Percentiles rank a stretch among this genome's conserved stretches.
Conservation (phyloP, 2,329 filamentous ascomycete genomes). For the Penicillium sp. region DNA sequence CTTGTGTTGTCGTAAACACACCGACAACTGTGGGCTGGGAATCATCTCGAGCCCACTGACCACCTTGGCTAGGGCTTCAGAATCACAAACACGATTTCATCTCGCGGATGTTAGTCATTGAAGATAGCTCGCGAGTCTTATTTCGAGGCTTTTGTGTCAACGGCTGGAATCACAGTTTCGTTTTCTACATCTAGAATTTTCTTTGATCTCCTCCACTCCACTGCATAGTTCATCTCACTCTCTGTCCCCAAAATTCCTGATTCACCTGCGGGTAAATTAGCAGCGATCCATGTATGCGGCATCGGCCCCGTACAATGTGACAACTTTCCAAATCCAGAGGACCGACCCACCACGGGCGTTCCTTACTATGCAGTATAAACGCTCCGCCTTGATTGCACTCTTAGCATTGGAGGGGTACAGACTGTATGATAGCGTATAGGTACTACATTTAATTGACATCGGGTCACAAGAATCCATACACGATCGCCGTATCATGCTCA, state of each 20-base stretch:
- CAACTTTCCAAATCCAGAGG: not conserved
- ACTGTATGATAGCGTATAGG: not conserved
- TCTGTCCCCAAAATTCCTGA: not conserved
- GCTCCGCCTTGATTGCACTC: not conserved
- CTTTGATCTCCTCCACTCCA: not conserved
- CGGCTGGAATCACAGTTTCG: not conserved
- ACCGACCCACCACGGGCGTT: not conserved
- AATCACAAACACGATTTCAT: not conserved
- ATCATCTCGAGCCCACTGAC: not conserved
- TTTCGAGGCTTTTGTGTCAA: not conserved
- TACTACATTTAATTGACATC: not conserved
- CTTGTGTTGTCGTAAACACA: not conserved
- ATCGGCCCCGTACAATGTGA: not conserved
- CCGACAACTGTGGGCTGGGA: not conserved
- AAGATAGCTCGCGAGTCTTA: not conserved
- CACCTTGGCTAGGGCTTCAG: not conserved
- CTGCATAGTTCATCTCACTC: not conserved
- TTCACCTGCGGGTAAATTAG: not conserved
- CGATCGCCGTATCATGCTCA: not conserved
- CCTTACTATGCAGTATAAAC: slow-evolving; percentile 1
- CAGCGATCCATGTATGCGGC: not conserved
- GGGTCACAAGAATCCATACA: not conserved
- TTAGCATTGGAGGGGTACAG: not conserved
- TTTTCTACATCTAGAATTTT: not conserved
- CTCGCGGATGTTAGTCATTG: not conserved